A percentile compares a stretch with the other conserved stretches of the same genome.
These are phyloP conservation scores for Neckera pumila DNA, from an alignment of 225 moss, liverwort and hornwort genomes.

Conservation along the genomic window DNA sequence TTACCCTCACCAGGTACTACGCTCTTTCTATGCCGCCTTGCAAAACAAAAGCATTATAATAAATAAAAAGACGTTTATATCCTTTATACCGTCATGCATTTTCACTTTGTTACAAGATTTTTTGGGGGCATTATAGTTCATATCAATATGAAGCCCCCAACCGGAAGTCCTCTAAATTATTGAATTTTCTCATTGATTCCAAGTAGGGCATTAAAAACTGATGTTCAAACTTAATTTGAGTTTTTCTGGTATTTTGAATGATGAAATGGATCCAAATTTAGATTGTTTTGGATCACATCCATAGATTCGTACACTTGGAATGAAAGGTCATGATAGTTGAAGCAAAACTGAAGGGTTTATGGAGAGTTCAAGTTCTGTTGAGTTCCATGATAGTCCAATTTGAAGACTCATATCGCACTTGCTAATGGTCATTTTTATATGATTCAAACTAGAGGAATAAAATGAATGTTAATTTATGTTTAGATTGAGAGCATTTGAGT, in stretches of 20 bases:
- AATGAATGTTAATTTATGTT: not conserved
- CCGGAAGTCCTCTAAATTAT: too few relatives aligned
- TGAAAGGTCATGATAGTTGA: not conserved
- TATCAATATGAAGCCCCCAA: not conserved
- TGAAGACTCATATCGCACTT: not conserved
- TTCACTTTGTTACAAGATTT: not conserved
- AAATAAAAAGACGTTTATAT: not conserved
- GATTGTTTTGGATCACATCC: not conserved
- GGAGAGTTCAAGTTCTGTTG: not conserved
- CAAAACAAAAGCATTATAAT: not conserved
- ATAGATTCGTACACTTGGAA: not conserved
- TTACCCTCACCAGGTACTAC: constrained; percentile 55
- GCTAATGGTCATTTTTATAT: not conserved
- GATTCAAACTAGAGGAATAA: not conserved
- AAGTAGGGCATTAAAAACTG: not conserved
- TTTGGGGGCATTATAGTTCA: not conserved
- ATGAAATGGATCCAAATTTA: not conserved
- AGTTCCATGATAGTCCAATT: not conserved
- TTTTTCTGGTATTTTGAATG: not conserved
- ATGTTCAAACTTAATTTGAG: not conserved
- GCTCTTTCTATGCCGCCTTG: not conserved
- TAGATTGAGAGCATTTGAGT: not conserved
- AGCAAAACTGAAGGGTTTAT: not conserved
- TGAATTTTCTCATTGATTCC: not conserved
- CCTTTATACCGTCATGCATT: not conserved